Percentiles rank a stretch among this genome's conserved stretches.
These are phyloP conservation scores for Persicaria maculosa DNA, from an alignment of 148 eudicot genomes.

Conservation along the genomic window DNA sequence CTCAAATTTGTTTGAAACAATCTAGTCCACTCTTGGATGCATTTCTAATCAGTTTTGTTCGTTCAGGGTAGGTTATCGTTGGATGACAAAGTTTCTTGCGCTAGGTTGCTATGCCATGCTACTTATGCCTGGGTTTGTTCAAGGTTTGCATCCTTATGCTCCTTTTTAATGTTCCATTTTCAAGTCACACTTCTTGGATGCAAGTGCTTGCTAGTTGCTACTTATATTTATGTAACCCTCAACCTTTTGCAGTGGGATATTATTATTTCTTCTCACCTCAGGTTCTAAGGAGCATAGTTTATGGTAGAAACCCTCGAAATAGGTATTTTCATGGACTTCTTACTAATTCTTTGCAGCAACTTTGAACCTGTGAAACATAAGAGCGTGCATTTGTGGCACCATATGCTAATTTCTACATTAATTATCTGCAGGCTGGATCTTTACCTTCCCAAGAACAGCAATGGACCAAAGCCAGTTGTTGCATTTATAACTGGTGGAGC, in stretches of 20 bases:
- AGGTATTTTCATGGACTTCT: constrained; percentile 24
- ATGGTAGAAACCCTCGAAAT: constrained; percentile 60
- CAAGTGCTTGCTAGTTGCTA: not conserved
- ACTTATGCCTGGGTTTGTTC: constrained; percentile 61
- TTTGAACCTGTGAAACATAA: not conserved
- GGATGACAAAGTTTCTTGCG: constrained; percentile 52
- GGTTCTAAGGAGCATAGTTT: constrained; percentile 50
- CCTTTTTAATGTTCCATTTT: not conserved
- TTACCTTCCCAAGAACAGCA: constrained; percentile 47
- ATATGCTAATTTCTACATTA: not conserved
- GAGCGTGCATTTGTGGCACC: not conserved
- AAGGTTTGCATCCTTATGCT: constrained; percentile 35
- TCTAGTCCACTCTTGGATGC: not conserved
- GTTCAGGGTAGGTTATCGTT: constrained; percentile 73
- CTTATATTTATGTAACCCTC: constrained; percentile 1
- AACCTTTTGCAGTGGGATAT: constrained; percentile 46
- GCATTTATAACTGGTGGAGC: constrained; percentile 85
- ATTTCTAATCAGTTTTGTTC: constrained; percentile 16
- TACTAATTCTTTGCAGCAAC: constrained; percentile 4
- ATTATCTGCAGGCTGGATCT: constrained; percentile 55
- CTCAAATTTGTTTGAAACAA: not conserved
- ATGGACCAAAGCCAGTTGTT: constrained; percentile 61
- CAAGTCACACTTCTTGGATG: not conserved
- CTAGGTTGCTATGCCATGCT: constrained; percentile 52
- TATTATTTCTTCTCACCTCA: constrained; percentile 56